These are phyloP conservation scores for Selenicereus undatus DNA, from an alignment of 148 eudicot species.

Conservation along the genomic window DNA sequence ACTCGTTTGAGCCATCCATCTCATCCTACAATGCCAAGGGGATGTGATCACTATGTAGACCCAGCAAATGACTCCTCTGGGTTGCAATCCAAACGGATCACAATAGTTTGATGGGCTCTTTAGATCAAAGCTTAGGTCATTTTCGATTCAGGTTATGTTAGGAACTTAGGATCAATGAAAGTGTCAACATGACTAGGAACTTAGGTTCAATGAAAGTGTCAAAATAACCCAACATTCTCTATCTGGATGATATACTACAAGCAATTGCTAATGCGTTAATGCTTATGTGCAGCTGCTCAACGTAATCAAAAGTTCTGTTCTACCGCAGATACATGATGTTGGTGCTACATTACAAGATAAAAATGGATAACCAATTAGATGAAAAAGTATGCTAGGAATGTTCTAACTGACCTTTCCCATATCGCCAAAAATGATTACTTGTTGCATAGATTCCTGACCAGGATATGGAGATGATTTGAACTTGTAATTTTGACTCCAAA, in stretches of 20 bases:
- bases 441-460: constrained; percentile 62
- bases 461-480: constrained; percentile 76
- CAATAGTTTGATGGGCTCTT: too few species aligned
- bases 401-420: constrained; percentile 70
- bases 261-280: too few species aligned
- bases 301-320: not conserved
- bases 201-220: too few species aligned
- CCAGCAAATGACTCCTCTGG: constrained; percentile 12
- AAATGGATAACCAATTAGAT: not conserved
- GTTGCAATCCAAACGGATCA: constrained; percentile 35
- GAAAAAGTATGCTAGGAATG: not conserved
- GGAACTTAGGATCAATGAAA: too few species aligned
- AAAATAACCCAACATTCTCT: too few species aligned
- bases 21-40: not conserved
- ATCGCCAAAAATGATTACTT: constrained; percentile 66
- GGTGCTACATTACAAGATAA: not conserved
- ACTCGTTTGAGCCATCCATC: constrained; percentile 76
- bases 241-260: too few species aligned
- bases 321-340: not conserved
- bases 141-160: too few species aligned
- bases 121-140: too few species aligned
- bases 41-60: not conserved
- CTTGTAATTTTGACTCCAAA: constrained; percentile 47
- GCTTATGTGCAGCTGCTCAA: too few species aligned
- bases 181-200: too few species aligned